Base-by-base conservation (phyloP, 371 early-diverging fungal genomes). In the Mortierella sp. region DNA sequence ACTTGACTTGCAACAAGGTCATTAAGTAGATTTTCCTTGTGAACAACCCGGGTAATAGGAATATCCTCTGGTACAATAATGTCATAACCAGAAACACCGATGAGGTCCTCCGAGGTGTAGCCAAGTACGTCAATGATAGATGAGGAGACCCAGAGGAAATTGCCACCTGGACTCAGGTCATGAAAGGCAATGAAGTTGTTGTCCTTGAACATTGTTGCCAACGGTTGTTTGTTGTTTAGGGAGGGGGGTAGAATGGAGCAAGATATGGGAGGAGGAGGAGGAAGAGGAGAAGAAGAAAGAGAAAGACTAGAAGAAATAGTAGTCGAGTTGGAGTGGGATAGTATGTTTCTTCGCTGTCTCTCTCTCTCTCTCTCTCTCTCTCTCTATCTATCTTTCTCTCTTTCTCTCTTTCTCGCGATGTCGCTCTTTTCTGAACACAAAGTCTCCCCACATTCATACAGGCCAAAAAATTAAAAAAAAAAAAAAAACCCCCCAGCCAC, bases 1-100 rank as follows among this genome's bases (percentile, higher is more conserved):
- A 60, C 32, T n/a, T 68, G 68, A 22, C 40, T 68, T 5, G 68
- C 68, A 18, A 60, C 68, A 0, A 68, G 47, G 32, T 68, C 68
- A 45, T 68, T 68, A 10, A 68, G 1, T 16, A 68, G 28, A 28
- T 49, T 18, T 28, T 68, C 68, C 35, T 47, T n/a, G n/a, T 60
- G 59, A 16, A 43, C 39, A 20, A 47, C 49, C 24, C 35, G 52
- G 3, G 11, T n/a, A 9, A 52, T 9, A 0, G 65, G 26, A 37
- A 52, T 22, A 35, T 67, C 57, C 3, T 67, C 59, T 12, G 32
- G n/a, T 18, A 20, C n/a, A 1, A 67, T n/a, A 14, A 59, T 57
- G 2, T 57, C 45, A 20, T 67, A 67, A 3, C 22, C 57, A 5
- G 45, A 4, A 10, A 24, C 16, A n/a, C 60, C 67, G 1, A 59